Base-by-base conservation (phyloP, 2,329 filamentous ascomycete genomes). In the Pseudogymnoascus sp. region DNA sequence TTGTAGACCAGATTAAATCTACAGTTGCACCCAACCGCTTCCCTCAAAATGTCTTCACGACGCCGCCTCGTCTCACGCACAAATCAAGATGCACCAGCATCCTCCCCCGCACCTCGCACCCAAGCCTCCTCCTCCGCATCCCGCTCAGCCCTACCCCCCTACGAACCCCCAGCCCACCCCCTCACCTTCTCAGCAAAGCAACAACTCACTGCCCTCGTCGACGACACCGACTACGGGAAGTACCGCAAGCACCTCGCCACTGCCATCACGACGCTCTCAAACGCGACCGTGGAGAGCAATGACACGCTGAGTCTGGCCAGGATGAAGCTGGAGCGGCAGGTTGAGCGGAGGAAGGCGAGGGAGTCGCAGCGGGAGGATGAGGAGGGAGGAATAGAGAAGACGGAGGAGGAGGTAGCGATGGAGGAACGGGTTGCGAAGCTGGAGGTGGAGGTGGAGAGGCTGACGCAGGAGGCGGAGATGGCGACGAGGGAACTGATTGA, bases 401-500 rank as follows among this genome's bases (percentile, higher is more conserved):
- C 35, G 6, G 67, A 67, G 63, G 38, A 17, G 1, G 63, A 65
- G 46, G 31, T 68, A 1, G 67, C 67, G 9, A 67, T 64, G 38
- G 66, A 65, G 21, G 60, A 61, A 17, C 66, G 67, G 23, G 65
- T 63, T 4, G 63, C 61, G 11, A 77, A 62, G 65, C 74, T 77
- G 15, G 75, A 78, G 63, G 72, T 75, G 19, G 76, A 78, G 63
- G 82, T 86, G 1, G 75, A 80, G 15, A 72, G 73, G 3, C 75
- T 83, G 67, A 88, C 84, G 1, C 72, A 74, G 29, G 77, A 78
- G 60, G 77, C 88, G 70, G 87, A 89, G 67, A 77, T 80, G 69
- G 77, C 76, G 53, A 80, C 88, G 70, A 79, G 86, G 15, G 75
- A 78, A 11, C 72, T 84, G 59, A 82, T 89, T 64, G 87, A 89